Evolutionary conservation across 108 stramenopile species (phyloP).

Genomic region (Cyclotella sp.): DNA sequence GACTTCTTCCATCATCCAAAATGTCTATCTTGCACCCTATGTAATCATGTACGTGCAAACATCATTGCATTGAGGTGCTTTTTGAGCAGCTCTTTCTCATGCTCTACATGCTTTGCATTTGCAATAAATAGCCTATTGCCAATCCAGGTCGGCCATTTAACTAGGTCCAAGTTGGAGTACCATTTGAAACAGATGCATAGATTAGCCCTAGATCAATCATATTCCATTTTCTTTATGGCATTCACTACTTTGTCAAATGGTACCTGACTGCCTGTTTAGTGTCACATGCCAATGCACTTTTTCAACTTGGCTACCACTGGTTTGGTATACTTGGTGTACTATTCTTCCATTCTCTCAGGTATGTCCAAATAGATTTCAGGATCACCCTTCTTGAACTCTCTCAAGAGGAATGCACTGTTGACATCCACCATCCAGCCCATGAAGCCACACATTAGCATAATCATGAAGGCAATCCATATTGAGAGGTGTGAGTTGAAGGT

Average conservation of each 20-base stretch:
- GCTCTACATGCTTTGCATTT: too few species aligned
- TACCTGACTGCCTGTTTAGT: constrained; percentile 6
- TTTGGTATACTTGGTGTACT: background rate
- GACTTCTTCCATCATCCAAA: too few species aligned
- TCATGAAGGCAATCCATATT: background rate
- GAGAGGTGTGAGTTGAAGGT: constrained; percentile 23
- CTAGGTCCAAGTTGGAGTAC: background rate
- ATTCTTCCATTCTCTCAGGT: constrained; percentile 8
- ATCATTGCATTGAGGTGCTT: too few species aligned
- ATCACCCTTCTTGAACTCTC: background rate
- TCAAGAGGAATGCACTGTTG: background rate
- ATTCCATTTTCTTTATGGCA: background rate
- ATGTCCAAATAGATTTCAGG: constrained; percentile 2
- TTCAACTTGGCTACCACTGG: background rate
- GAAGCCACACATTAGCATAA: background rate
- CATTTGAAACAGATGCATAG: background rate
- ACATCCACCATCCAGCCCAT: background rate
- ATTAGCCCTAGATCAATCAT: background rate
- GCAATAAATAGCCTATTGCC: too few species aligned
- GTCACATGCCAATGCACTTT: constrained; percentile 14
- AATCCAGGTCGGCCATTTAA: too few species aligned
- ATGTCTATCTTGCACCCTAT: too few species aligned
- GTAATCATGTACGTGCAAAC: too few species aligned
- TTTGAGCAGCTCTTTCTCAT: too few species aligned
- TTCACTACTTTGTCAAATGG: background rate